Base-by-base conservation (phyloP, 169 alveolate species). In the Blepharisma undulans region DNA sequence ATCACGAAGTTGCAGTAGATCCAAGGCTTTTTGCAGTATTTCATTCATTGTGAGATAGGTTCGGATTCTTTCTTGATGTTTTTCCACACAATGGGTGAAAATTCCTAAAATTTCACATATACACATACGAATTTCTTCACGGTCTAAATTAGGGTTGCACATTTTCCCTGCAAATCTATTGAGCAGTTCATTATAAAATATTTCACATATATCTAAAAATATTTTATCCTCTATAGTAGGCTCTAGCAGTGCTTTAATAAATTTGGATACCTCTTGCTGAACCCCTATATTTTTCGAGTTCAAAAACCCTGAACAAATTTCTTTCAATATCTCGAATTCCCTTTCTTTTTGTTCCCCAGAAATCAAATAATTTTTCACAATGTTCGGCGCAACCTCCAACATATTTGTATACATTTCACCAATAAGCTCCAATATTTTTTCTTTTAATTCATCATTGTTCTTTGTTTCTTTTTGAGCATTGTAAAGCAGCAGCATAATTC, bases 11-110 rank as follows among this genome's bases (percentile, higher is more conserved):
- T 22, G 29, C 30, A 74, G 16, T 0, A 74, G 33, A 29, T 74
- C 33, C 18, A 74, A 74, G 16, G 80, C 33, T 29, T 74, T 74
- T 22, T 74, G 80, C 14, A 74, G 29, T 8, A 74, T 29, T 22
- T 74, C 33, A 29, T 74, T 74, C 80, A 74, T 74, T 25, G 80
- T 74, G 80, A 74, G 80, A 5, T 25, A 74, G 18, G 80, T 74
- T 22, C 80, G 4, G 80, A 74, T 74, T 74, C 80, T 74, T 22
- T 74, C 80, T 74, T 74, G 80, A 29, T 74, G 80, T 18, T 74
- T 74, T 7, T 74, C 80, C 1, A 74, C 80, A 29, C 80, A 74
- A 22, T 74, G 48, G 8, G 80, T 25, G 18, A 74, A 29, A 25
- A 74, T 74, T 29, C 33, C 80, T 74, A 74, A 25, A 25, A 74